phyloP scores from a whole-genome alignment of 2,329 filamentous ascomycete species.

The Pleomassaria siparia region DNA sequence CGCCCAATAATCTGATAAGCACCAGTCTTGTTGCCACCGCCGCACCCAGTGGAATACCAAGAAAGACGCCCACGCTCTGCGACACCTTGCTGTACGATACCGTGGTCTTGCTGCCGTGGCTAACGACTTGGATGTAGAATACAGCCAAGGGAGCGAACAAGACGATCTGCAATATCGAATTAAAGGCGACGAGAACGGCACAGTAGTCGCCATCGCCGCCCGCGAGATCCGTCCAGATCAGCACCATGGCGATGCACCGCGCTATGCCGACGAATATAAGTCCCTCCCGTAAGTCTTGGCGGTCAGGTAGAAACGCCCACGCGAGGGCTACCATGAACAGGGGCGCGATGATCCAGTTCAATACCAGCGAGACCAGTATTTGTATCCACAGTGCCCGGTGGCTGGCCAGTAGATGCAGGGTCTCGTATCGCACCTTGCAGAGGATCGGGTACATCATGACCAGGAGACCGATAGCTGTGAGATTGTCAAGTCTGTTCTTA shows the following conservation, averaged over 20 bases:
- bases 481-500: background rate
- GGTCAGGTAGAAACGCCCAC: conserved; percentile 56
- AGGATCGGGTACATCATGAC: conserved; percentile 96
- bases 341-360: conserved; percentile 84
- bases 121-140: conserved; percentile 66
- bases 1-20: conserved; percentile 58
- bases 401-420: conserved; percentile 66
- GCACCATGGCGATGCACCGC: conserved; percentile 85
- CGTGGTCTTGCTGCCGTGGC: conserved; percentile 47
- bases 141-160: conserved; percentile 51
- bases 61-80: conserved; percentile 78
- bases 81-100: conserved; percentile 70
- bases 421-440: conserved; percentile 81
- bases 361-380: conserved; percentile 71
- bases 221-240: conserved; percentile 78
- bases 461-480: conserved; percentile 71
- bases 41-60: conserved; percentile 78
- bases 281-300: conserved; percentile 58
- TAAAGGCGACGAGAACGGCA: conserved; percentile 58
- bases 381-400: conserved; percentile 72
- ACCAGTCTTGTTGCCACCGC: conserved; percentile 73
- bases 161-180: conserved; percentile 52
- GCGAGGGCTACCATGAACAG: conserved; percentile 76
- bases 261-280: conserved; percentile 82
- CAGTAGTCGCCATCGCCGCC: conserved; percentile 81